These are phyloP conservation scores for Parsonsia alboflavescens DNA, from an alignment of 257 asterid species.

Conservation along the genomic window DNA sequence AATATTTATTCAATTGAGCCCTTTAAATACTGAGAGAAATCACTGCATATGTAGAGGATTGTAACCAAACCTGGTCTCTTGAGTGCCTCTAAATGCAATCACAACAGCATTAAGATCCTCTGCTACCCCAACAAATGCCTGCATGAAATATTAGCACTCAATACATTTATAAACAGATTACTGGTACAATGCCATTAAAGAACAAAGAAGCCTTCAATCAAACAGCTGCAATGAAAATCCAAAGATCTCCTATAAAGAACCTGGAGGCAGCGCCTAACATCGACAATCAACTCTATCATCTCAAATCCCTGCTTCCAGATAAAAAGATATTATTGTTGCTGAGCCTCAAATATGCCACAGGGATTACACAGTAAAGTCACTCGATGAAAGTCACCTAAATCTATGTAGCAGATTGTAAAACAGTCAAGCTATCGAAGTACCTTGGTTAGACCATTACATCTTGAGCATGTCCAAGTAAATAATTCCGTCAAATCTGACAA, in stretches of 20 bases:
- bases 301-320: conserved; percentile 74
- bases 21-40: not conserved
- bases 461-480: conserved; percentile 94
- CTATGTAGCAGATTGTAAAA: conserved; percentile 5
- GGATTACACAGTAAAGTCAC: conserved; percentile 4
- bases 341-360: conserved; percentile 15
- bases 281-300: conserved; percentile 81
- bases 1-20: not conserved
- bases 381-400: not conserved
- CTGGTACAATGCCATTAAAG: not conserved
- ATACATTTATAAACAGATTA: conserved; percentile 11
- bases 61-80: conserved; percentile 59
- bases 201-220: conserved; percentile 5
- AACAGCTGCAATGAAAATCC: not conserved
- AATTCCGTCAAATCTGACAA: conserved; percentile 76
- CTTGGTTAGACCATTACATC: conserved; percentile 79
- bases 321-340: conserved; percentile 14
- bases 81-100: conserved; percentile 96
- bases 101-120: conserved; percentile 71
- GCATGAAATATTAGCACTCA: conserved; percentile 19
- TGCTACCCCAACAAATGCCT: conserved; percentile 95
- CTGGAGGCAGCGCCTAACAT: conserved; percentile 85
- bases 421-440: conserved; percentile 27
- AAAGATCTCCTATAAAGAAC: conserved; percentile 23
- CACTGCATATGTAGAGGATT: not conserved